Conservation (phyloP, 73 alveolate species). For the Tetrahymena borealis region DNA sequence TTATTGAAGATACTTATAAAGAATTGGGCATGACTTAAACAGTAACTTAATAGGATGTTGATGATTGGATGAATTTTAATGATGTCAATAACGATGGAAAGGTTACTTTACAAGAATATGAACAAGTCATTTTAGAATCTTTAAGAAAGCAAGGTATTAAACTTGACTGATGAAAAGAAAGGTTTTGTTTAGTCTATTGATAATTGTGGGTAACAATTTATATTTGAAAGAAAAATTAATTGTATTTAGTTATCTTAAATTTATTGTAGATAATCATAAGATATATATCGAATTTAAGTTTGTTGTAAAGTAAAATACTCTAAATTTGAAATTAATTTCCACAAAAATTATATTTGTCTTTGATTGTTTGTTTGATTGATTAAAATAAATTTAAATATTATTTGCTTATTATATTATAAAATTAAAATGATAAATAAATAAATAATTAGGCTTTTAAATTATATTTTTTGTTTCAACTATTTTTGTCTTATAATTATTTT, state of each 20-base stretch:
- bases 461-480: not conserved
- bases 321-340: too few relatives aligned
- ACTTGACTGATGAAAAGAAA: not conserved
- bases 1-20: conserved; percentile 18
- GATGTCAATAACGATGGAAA: conserved; percentile 32
- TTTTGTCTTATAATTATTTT: not conserved
- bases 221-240: too few relatives aligned
- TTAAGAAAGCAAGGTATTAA: conserved; percentile 24
- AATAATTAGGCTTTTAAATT: not conserved
- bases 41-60: conserved; percentile 20
- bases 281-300: too few relatives aligned
- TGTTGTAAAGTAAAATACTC: too few relatives aligned
- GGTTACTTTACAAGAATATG: conserved; percentile 33
- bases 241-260: too few relatives aligned
- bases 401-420: not conserved
- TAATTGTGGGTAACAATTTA: too few relatives aligned
- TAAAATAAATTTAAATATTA: too few relatives aligned
- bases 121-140: conserved; percentile 13
- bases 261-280: too few relatives aligned
- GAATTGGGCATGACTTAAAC: conserved; percentile 6
- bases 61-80: conserved; percentile 43
- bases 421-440: not conserved
- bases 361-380: too few relatives aligned
- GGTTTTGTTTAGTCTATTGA: too few relatives aligned
- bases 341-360: too few relatives aligned